These are phyloP conservation scores for Rhizomucor pusillus DNA, from an alignment of 371 early-diverging fungal species.

Conservation along the genomic window DNA sequence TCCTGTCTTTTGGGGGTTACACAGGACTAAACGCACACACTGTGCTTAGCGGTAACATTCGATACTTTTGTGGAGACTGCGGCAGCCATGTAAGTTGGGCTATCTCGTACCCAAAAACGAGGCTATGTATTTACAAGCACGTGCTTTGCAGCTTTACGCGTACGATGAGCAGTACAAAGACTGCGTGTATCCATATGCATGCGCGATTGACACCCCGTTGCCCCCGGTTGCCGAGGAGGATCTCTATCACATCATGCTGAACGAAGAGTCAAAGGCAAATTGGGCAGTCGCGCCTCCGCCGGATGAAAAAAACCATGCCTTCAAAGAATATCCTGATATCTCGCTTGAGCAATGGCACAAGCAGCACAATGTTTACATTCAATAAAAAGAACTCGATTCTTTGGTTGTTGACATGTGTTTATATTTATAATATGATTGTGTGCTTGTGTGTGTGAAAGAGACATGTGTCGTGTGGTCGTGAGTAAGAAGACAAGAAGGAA, in stretches of 20 bases:
- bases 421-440: not conserved
- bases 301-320: slow-evolving; percentile 14
- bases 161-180: slow-evolving; percentile 29
- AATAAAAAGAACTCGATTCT: slow-evolving; percentile 6
- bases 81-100: slow-evolving; percentile 12
- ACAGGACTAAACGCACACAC: too few species aligned
- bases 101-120: not conserved
- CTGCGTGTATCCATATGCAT: slow-evolving; percentile 40
- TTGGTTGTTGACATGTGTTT: not conserved
- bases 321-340: slow-evolving; percentile 33
- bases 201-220: slow-evolving; percentile 41
- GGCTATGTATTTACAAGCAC: not conserved
- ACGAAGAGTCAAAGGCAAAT: slow-evolving; percentile 30
- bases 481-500: too few species aligned
- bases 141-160: slow-evolving; percentile 28
- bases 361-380: slow-evolving; percentile 10
- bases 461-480: not conserved
- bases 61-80: slow-evolving; percentile 48
- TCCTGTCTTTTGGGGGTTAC: too few species aligned
- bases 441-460: not conserved
- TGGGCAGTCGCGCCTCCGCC: slow-evolving; percentile 29
- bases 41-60: slow-evolving; percentile 35
- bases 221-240: slow-evolving; percentile 20
- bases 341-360: slow-evolving; percentile 51
- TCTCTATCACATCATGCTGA: slow-evolving; percentile 30